phyloP scores from a whole-genome alignment of 2,329 filamentous ascomycete species.

The Blastomyces percursus region DNA sequence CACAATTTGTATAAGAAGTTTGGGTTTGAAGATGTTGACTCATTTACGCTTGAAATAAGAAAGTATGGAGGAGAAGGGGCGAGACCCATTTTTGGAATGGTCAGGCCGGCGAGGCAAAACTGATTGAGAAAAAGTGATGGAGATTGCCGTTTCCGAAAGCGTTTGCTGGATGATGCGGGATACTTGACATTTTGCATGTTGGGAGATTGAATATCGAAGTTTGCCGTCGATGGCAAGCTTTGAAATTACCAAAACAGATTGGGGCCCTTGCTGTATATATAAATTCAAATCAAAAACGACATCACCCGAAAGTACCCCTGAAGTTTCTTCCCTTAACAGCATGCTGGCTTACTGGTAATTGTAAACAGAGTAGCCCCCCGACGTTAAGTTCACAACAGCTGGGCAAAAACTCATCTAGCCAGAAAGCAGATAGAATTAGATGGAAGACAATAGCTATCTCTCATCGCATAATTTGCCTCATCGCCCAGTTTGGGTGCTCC shows the following conservation, averaged over 20 bases:
- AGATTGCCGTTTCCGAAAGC: background rate
- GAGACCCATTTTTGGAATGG: slow-evolving; percentile 12
- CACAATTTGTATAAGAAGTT: slow-evolving; percentile 20
- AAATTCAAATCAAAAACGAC: background rate
- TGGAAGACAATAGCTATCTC: background rate
- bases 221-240: background rate
- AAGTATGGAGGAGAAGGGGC: slow-evolving; percentile 16
- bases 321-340: background rate
- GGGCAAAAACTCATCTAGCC: background rate
- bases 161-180: background rate
- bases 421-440: background rate
- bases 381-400: too few relatives aligned
- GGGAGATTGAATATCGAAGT: background rate
- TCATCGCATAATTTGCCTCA: background rate
- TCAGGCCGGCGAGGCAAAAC: background rate
- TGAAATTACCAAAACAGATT: background rate
- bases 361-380: too few relatives aligned
- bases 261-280: background rate
- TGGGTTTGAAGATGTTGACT: slow-evolving; percentile 20
- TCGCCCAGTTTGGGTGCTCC: background rate
- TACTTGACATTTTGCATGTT: background rate
- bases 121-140: background rate
- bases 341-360: background rate
- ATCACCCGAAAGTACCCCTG: background rate
- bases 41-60: slow-evolving; percentile 8